Evolutionary conservation across 352 stramenopile genomes (phyloP).

Genomic region (Blastocystis sp.): DNA sequence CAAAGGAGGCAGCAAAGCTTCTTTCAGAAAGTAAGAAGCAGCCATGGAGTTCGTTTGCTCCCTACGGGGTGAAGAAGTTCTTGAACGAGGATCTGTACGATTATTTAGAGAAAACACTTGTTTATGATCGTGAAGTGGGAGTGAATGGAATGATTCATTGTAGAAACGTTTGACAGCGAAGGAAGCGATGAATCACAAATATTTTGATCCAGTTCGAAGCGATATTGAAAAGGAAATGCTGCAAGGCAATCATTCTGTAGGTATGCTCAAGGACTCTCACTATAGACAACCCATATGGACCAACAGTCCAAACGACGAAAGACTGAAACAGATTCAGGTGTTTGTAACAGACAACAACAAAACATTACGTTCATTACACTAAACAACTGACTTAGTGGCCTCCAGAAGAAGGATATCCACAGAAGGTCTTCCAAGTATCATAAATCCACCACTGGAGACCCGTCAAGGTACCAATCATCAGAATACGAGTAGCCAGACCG

Average conservation of each 20-base stretch:
- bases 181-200: slow-evolving; percentile 92
- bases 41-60: slow-evolving; percentile 96
- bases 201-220: slow-evolving; percentile 85
- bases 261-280: too few relatives aligned
- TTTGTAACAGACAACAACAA: neutral
- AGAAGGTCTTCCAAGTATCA: slow-evolving; percentile 84
- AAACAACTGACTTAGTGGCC: slow-evolving; percentile 65
- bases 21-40: slow-evolving; percentile 90
- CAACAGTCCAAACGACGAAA: neutral
- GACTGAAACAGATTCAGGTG: neutral
- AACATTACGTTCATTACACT: neutral
- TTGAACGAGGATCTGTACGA: slow-evolving; percentile 88
- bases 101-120: slow-evolving; percentile 80
- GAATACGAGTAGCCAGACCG: slow-evolving; percentile 81
- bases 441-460: slow-evolving; percentile 93
- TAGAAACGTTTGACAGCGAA: slow-evolving; percentile 93
- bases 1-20: slow-evolving; percentile 94
- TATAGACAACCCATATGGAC: neutral
- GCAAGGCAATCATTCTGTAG: neutral
- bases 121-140: slow-evolving; percentile 67
- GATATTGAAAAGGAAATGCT: slow-evolving; percentile 35
- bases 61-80: slow-evolving; percentile 90
- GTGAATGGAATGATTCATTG: neutral
- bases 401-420: slow-evolving; percentile 81
- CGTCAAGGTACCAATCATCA: slow-evolving; percentile 89